phyloP scores from a whole-genome alignment of 306 rosid genomes.

The Rosa multiflora region DNA sequence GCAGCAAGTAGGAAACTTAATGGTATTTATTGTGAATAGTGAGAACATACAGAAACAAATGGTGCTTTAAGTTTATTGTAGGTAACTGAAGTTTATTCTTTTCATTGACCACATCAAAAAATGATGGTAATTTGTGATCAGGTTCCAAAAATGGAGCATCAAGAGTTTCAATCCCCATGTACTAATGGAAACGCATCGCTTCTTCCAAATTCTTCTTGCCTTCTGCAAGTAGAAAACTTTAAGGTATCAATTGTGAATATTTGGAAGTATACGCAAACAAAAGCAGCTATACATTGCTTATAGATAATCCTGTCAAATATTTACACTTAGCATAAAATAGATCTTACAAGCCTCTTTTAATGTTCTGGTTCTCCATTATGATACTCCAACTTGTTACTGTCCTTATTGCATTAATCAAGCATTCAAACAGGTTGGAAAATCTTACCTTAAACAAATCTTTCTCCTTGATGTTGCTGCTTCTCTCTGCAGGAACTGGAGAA shows the following conservation, averaged over 20 bases:
- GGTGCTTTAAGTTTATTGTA: background rate
- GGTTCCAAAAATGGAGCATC: background rate
- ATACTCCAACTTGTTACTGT: background rate
- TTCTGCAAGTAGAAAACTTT: background rate
- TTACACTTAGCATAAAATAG: background rate
- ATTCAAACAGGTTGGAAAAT: background rate
- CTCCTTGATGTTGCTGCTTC: background rate
- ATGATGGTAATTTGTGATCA: background rate
- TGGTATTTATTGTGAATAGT: conserved; percentile 5
- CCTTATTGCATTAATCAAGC: background rate
- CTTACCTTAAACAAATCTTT: background rate
- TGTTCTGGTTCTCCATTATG: background rate
- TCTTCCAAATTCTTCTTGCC: conserved; percentile 1
- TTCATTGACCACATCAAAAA: background rate
- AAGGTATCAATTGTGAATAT: background rate
- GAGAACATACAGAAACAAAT: conserved; percentile 6
- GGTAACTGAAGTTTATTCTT: background rate
- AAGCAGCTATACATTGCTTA: background rate
- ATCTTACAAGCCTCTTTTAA: background rate
- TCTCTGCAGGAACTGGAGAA: conserved; percentile 33
- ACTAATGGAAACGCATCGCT: background rate
- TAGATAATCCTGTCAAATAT: background rate
- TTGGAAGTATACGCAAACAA: background rate
- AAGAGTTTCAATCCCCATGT: background rate
- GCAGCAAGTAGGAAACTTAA: conserved; percentile 8